Evolutionary conservation across 2,329 filamentous ascomycete species (phyloP), one percentile per base, ranked within the genome.

Genomic region (Arachnopeziza araneosa): DNA sequence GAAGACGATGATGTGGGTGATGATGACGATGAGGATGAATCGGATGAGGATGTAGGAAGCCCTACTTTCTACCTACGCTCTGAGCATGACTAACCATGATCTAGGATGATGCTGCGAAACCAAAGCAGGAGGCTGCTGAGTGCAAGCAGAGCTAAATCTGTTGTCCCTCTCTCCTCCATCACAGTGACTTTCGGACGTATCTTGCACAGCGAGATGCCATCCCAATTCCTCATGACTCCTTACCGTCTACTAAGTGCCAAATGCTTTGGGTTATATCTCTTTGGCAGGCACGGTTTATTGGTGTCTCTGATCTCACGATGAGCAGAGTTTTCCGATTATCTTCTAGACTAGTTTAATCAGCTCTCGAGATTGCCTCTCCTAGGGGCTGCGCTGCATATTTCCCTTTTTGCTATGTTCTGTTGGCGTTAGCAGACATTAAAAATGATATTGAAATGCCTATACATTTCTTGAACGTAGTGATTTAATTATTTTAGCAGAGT

Each of bases 111-210:
- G 86, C 85, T 66, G 87, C 89, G 69, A 96, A 93, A 83, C 91
- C 92, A 61, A 96, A 96, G 83, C 91, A 95, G 79, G 91, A 96
- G 78, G 87, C 91, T 68, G 90, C 92, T 68, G 92, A 96, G 80
- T 96, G 92, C 86, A 96, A 96, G 83, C 91, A 96, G 80, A 96
- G 90, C 80, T 96, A 85, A 82, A 68, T 59, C 53, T 9, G 4
- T n/a, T 24, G 19, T 54, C 54, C 52, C 32, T 58, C 36, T 51
- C 22, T 9, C 50, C 51, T 54, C n/a, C 52, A 49, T 59, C 59
- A 59, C 61, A 59, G 36, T 22, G 44, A 57, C 51, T 44, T 53
- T 44, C 50, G 24, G 57, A 60, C 57, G 54, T 21, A 21, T 50
- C 24, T 52, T 52, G 36, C 36, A 44, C 36, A 8, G 2, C 17